phyloP scores from a whole-genome alignment of 495 filamentous ascomycete species.

The Aspergillus homomorphus region DNA sequence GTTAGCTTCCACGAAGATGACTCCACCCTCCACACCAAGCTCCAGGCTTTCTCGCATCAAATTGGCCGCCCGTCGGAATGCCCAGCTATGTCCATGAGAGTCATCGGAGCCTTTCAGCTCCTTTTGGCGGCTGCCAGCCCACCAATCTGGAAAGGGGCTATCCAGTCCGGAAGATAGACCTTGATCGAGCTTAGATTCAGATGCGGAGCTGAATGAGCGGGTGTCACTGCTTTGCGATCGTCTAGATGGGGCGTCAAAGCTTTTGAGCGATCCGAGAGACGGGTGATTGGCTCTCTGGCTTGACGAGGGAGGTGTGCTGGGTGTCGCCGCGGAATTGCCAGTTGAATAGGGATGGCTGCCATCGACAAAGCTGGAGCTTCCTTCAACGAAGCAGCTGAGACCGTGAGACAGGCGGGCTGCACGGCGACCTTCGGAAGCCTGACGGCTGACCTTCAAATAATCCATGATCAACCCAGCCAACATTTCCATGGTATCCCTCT shows the following conservation, averaged over 20 bases:
- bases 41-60: slow-evolving; percentile 56
- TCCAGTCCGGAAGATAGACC: slow-evolving; percentile 22
- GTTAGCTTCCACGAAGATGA: slow-evolving; percentile 51
- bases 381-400: slow-evolving; percentile 62
- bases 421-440: slow-evolving; percentile 55
- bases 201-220: slow-evolving; percentile 31
- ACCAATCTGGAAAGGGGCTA: slow-evolving; percentile 41
- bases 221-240: slow-evolving; percentile 29
- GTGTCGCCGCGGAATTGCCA: slow-evolving; percentile 21
- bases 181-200: slow-evolving; percentile 27
- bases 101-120: slow-evolving; percentile 34
- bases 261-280: slow-evolving; percentile 31
- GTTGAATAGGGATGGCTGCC: slow-evolving; percentile 26
- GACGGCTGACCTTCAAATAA: slow-evolving; percentile 57
- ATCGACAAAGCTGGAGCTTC: slow-evolving; percentile 45
- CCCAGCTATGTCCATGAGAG: slow-evolving; percentile 40
- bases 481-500: slow-evolving; percentile 42
- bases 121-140: slow-evolving; percentile 33
- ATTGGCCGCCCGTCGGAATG: slow-evolving; percentile 55
- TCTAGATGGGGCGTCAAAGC: slow-evolving; percentile 24
- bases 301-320: slow-evolving; percentile 26
- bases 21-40: slow-evolving; percentile 48
- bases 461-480: slow-evolving; percentile 59
- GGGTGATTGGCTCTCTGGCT: slow-evolving; percentile 27
- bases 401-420: slow-evolving; percentile 59